Evolutionary conservation across 1,139 yeast genomes (phyloP).

Genomic region (Magnusiomyces magnusii): DNA sequence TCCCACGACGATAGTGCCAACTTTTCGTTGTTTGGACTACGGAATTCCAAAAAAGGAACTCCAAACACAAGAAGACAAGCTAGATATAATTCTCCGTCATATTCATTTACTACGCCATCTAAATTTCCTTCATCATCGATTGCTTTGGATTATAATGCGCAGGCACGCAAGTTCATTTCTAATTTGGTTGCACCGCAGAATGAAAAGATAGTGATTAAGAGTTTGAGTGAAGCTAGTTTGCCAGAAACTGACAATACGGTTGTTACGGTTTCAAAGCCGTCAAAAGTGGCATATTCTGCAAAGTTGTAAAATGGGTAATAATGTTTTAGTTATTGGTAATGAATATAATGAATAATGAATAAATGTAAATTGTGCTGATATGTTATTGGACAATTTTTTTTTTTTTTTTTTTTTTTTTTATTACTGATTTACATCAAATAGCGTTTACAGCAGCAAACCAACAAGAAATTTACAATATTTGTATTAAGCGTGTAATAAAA

Average conservation of each 20-base stretch:
- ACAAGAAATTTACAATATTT: no score
- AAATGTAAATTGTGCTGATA: neutral
- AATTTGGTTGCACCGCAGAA: neutral
- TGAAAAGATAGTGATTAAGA: neutral
- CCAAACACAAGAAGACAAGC: neutral
- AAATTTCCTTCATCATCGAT: neutral
- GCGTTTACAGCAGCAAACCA: no score
- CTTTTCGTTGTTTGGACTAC: neutral
- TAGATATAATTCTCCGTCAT: neutral
- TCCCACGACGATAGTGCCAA: neutral
- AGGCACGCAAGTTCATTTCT: neutral
- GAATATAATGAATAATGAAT: neutral
- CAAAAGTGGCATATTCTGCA: neutral
- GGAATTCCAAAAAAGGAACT: neutral
- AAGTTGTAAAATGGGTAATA: neutral
- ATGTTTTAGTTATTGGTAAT: no score
- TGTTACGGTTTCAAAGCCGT: constrained; percentile 1
- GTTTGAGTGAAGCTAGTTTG: constrained; percentile 1
- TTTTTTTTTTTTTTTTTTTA: no score
- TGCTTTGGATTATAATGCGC: neutral
- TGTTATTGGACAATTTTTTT: neutral
- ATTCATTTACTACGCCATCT: neutral
- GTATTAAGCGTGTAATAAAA: neutral
- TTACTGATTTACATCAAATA: no score
- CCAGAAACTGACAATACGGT: constrained; percentile 2